Evolutionary conservation across 2,329 filamentous ascomycete species (phyloP), one percentile per base, ranked within the genome.

Genomic region (Dactylellina drechsleri): DNA sequence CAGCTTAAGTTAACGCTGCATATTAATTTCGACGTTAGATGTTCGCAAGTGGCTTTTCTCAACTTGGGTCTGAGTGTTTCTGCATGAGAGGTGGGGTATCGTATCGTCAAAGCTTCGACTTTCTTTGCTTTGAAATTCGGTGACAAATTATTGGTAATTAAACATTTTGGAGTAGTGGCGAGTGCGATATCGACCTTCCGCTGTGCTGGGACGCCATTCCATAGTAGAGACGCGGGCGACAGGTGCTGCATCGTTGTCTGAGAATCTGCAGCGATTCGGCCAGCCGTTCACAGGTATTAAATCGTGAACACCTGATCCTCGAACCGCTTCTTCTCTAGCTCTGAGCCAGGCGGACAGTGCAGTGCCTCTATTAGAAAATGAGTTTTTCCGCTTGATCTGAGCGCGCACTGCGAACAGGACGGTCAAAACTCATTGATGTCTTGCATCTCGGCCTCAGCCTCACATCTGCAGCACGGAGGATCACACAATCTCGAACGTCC

Each of bases 401-500:
- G 31, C 31, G 31, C 31, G 31, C 31, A 36, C 10, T 52, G n/a
- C 49, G 23, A 52, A 20, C 20, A 15, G 43, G 43, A 43, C 64
- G 66, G 66, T 71, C 66, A 57, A 71, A 71, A 71, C 66, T 59
- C 66, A 45, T 10, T 15, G 43, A 56, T 57, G 18, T 54, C 28
- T 50, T 52, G 45, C 41, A 49, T 16, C 20, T 60, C 57, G 49
- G 57, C 57, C 57, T 60, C 57, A 60, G 57, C 57, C 57, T 60
- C 57, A 45, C 56, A 28, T 45, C 10, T 31, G 26, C 49, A 20
- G 50, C 23, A 18, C 18, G 31, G 10, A 16, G 53, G 53, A 47
- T 3, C 10, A 2, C 23, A 54, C 26, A 54, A 45, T 50, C 7
- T 31, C 40, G 28, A 16, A 49, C 31, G 36, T 60, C 57, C 56